Evolutionary conservation across 176 grass and related monocot genomes (phyloP), one percentile per base, ranked within the genome.

Genomic region (Hordeum marinum): DNA sequence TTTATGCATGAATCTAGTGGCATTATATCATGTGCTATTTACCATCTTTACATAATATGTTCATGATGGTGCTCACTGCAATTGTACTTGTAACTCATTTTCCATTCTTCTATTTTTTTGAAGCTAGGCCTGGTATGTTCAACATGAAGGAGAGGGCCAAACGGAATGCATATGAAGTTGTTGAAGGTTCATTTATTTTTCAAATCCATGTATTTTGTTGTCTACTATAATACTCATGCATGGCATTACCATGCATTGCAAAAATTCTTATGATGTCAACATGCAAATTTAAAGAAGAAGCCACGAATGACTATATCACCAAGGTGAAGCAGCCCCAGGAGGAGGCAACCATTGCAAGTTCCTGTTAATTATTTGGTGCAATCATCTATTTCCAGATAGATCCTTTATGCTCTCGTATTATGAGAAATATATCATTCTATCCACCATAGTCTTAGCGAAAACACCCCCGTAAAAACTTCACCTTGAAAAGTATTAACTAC

Each of bases 121-220:
- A 41, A 98, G 96, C 63, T 74, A 85, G 8, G 8, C 96, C 93
- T 70, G 89, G 91, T 69, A 85, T 90, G 11, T 90, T 94, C 76
- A 77, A 63, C 85, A 24, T 40, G 29, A 95, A 58, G 76, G 88
- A 90, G 4, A 92, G 86, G 83, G 86, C 82, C 59, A 98, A 98
- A 76, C 95, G 96, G 96, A 86, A 92, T 76, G 89, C 93, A 45
- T 98, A 89, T 91, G 92, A 98, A 78, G 88, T 89, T 72, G 87
- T 90, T 81, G 82, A 96, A 96, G 93, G 93, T 98, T 67, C 32
- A 36, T 80, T 76, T 31, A 26, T 34, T 36, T 65, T 68, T 13
- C 85, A 31, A 15, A 79, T 45, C 32, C 3, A 57, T 77, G 34
- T 80, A 59, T 64, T 42, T 61, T 85, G 6, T 23, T 29, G 3